A percentile compares a stretch with the other conserved stretches of the same genome.
Evolutionary conservation across 192 early-diverging fungal species (phyloP).

Genomic region (Thamnidium elegans): DNA sequence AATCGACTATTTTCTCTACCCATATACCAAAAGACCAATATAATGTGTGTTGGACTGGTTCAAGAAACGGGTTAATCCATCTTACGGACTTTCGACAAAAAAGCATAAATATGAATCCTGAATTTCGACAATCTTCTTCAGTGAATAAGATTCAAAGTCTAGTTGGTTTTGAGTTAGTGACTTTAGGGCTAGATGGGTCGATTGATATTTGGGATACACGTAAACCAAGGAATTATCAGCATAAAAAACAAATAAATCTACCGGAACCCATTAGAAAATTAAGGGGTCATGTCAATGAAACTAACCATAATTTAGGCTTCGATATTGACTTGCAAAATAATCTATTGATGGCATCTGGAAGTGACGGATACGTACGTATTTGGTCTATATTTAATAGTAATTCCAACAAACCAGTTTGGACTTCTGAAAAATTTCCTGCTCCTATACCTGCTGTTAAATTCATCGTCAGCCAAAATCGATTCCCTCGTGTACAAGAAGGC

Average conservation of each 20-base stretch:
- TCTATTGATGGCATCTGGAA: not conserved
- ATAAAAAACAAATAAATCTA: not conserved
- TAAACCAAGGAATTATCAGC: not conserved
- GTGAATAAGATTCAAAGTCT: not conserved
- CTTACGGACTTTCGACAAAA: not conserved
- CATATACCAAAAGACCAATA: not conserved
- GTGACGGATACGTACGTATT: constrained; percentile 1
- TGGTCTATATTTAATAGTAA: constrained; percentile 2
- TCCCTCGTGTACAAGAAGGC: no score
- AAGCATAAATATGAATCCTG: not conserved
- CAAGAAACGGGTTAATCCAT: not conserved
- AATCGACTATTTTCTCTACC: constrained; percentile 1
- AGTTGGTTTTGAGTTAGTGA: not conserved
- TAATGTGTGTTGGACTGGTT: not conserved
- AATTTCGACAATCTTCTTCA: not conserved
- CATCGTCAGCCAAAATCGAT: not conserved
- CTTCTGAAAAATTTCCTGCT: not conserved
- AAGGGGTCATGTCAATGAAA: constrained; percentile 5
- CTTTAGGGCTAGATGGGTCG: not conserved
- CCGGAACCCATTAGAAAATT: not conserved
- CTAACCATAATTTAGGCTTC: not conserved
- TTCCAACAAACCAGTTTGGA: not conserved
- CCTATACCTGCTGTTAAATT: constrained; percentile 7
- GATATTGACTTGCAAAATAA: constrained; percentile 5
- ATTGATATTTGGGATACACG: constrained; percentile 1